These are phyloP conservation scores for Porcisia hertigi DNA, from an alignment of 208 protist species.

Conservation along the genomic window DNA sequence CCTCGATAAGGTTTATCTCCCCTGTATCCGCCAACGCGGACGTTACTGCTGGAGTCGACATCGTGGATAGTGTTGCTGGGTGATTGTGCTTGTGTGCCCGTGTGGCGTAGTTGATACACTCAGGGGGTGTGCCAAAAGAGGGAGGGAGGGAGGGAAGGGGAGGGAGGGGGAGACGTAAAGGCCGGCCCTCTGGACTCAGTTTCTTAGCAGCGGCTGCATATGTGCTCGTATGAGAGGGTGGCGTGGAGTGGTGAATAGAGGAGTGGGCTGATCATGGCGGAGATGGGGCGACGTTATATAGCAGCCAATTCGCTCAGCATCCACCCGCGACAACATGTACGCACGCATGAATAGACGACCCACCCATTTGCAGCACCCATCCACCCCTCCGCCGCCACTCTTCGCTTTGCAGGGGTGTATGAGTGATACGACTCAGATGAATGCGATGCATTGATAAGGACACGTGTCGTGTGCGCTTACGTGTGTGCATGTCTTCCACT, in stretches of 20 bases:
- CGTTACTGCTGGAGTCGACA: neutral
- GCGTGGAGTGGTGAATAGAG: neutral
- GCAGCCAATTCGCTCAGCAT: too few relatives aligned
- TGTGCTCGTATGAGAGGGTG: neutral
- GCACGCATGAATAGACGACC: too few relatives aligned
- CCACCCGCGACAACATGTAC: too few relatives aligned
- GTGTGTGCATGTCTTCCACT: too few relatives aligned
- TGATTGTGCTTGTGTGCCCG: neutral
- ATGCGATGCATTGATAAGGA: too few relatives aligned
- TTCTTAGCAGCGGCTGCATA: neutral
- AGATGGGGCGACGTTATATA: neutral
- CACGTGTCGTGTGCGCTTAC: too few relatives aligned
- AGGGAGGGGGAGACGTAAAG: neutral
- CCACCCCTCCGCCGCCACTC: too few relatives aligned
- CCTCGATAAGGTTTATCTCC: conserved; percentile 43
- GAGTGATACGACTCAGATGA: too few relatives aligned
- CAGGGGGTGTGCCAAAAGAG: too few relatives aligned
- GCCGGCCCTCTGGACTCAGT: neutral
- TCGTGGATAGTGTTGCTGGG: neutral
- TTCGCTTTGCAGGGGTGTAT: too few relatives aligned
- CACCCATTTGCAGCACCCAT: neutral
- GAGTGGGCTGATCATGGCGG: neutral
- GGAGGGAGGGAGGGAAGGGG: too few relatives aligned
- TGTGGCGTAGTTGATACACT: too few relatives aligned
- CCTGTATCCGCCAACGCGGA: neutral